A percentile compares a stretch with the other conserved stretches of the same genome.
Conservation (phyloP, 805 yeast genomes). For the Candida silvatica region DNA sequence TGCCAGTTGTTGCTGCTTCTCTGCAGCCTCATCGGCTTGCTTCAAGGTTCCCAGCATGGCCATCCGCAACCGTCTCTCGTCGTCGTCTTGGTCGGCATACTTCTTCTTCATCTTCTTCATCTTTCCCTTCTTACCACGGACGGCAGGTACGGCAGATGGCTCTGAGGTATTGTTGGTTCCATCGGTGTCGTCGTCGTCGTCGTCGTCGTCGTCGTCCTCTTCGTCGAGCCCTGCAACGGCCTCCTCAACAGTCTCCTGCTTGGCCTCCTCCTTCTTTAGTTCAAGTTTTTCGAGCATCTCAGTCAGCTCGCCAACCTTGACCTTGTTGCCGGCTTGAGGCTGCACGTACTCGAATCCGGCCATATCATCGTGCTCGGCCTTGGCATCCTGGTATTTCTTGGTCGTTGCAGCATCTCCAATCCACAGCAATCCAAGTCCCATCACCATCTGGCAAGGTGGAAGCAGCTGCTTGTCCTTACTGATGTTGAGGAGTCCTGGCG, state of each 20-base stretch:
- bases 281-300: conserved; percentile 22
- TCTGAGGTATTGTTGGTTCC: conserved; percentile 1
- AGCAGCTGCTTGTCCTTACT: conserved; percentile 48
- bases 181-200: background rate
- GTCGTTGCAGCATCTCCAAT: conserved; percentile 48
- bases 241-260: conserved; percentile 6
- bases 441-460: conserved; percentile 74
- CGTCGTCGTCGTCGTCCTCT: conserved; percentile 9
- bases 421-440: conserved; percentile 88
- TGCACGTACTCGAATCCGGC: conserved; percentile 21
- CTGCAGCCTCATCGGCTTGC: conserved; percentile 27
- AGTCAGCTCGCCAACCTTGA: conserved; percentile 22
- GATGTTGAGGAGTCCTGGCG: conserved; percentile 52
- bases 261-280: conserved; percentile 5
- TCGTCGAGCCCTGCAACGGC: conserved; percentile 5
- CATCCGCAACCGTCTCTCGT: conserved; percentile 68
- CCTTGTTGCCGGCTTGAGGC: conserved; percentile 15
- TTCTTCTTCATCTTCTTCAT: conserved; percentile 74
- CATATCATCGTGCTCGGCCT: conserved; percentile 19
- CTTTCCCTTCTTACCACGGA: conserved; percentile 82
- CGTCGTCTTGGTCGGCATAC: conserved; percentile 89
- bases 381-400: conserved; percentile 22
- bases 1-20: conserved; percentile 6
- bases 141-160: conserved; percentile 20
- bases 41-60: conserved; percentile 79